A percentile compares a stretch with the other conserved stretches of the same genome.
Conservation (phyloP, 345 rosid genomes). For the Physaria fendleri region DNA sequence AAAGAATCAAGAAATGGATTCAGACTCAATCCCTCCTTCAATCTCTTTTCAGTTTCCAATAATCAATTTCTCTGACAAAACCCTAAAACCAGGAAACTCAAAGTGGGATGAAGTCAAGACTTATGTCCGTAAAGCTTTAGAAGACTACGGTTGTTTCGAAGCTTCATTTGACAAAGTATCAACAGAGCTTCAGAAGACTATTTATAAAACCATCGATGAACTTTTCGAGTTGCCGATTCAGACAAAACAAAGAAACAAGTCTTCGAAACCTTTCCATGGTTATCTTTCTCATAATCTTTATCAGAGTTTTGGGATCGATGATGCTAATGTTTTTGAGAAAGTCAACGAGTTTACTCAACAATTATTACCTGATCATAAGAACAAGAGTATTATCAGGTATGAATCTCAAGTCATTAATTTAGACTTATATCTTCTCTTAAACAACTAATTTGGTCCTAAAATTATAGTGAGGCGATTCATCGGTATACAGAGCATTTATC, state of each 20-base stretch:
- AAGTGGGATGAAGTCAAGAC: slow-evolving; percentile 17
- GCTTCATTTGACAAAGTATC: slow-evolving; percentile 17
- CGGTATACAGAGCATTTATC: slow-evolving; percentile 13
- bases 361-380: slow-evolving; percentile 16
- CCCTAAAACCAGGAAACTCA: slow-evolving; percentile 25
- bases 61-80: slow-evolving; percentile 10
- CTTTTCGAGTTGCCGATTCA: slow-evolving; percentile 16
- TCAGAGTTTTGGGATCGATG: slow-evolving; percentile 22
- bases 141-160: slow-evolving; percentile 27
- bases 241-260: slow-evolving; percentile 21
- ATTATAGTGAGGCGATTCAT: slow-evolving; percentile 28
- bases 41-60: background rate
- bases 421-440: too few species aligned
- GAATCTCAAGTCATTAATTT: background rate
- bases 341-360: slow-evolving; percentile 19
- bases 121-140: slow-evolving; percentile 27
- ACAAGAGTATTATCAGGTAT: slow-evolving; percentile 18
- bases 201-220: slow-evolving; percentile 14
- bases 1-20: slow-evolving; percentile 19
- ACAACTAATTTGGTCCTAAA: too few species aligned
- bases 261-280: slow-evolving; percentile 16
- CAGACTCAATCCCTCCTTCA: slow-evolving; percentile 10
- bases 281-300: slow-evolving; percentile 13
- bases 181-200: slow-evolving; percentile 14
- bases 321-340: slow-evolving; percentile 7